These are phyloP conservation scores for Chrysopogon serrulatus DNA, from an alignment of 176 grass and related monocot species.

Conservation along the genomic window DNA sequence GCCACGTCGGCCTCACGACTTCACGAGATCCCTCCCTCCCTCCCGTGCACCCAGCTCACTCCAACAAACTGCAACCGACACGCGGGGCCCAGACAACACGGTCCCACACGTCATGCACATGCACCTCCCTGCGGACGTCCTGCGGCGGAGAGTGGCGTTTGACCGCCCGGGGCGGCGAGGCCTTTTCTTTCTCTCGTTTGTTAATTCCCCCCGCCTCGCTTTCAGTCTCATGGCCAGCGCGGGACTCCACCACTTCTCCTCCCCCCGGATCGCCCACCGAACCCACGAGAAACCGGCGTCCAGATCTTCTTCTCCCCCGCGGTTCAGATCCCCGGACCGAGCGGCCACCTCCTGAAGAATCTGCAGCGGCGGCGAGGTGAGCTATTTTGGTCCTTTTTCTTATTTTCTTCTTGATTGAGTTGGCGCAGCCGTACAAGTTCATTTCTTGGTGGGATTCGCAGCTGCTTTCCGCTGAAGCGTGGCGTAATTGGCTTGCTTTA, in stretches of 20 bases:
- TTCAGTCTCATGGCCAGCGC: constrained; percentile 26
- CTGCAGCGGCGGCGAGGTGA: neutral
- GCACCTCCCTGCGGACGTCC: neutral
- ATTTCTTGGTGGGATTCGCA: neutral
- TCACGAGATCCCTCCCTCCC: too few species aligned
- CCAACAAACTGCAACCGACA: rapidly evolving
- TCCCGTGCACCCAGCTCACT: neutral
- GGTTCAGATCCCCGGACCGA: constrained; percentile 16
- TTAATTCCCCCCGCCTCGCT: neutral
- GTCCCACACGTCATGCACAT: neutral
- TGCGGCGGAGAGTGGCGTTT: neutral
- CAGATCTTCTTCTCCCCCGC: constrained; percentile 7
- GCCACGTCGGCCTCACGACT: constrained; percentile 8
- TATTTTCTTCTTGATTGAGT: neutral
- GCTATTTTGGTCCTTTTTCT: neutral
- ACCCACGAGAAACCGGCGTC: neutral
- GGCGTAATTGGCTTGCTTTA: neutral
- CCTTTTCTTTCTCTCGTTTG: neutral
- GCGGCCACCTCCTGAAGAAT: neutral
- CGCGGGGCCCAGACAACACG: rapidly evolving
- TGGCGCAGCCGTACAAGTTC: neutral
- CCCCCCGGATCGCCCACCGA: constrained; percentile 6
- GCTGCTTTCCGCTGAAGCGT: neutral
- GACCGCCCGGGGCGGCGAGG: neutral
- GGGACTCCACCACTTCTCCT: neutral